Conservation (phyloP, 192 early-diverging fungal species). For the Rhizoclosmatium globosum region DNA sequence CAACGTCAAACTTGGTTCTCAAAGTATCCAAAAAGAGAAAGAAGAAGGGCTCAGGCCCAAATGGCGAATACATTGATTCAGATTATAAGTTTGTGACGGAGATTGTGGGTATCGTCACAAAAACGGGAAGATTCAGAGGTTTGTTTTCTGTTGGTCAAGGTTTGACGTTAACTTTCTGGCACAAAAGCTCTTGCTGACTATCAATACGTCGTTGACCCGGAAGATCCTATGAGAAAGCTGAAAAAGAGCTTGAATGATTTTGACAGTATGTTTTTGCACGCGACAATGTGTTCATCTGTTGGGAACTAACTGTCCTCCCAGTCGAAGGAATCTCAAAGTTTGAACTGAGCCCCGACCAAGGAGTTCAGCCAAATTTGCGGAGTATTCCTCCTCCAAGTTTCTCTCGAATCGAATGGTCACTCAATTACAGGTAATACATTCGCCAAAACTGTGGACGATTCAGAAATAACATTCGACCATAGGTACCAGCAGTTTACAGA, state of each 20-base stretch:
- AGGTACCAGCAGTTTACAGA: slow-evolving; percentile 17
- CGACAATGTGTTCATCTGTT: neutral
- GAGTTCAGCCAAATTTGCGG: slow-evolving; percentile 44
- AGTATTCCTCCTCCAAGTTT: slow-evolving; percentile 69
- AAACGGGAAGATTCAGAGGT: slow-evolving; percentile 74
- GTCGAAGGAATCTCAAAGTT: slow-evolving; percentile 57
- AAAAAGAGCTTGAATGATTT: slow-evolving; percentile 50
- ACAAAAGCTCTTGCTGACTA: slow-evolving; percentile 66
- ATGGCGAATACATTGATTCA: slow-evolving; percentile 21
- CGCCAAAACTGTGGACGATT: neutral
- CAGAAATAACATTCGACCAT: neutral
- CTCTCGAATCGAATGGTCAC: slow-evolving; percentile 58
- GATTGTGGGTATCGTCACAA: slow-evolving; percentile 61
- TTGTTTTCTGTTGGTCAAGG: neutral
- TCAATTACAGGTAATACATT: slow-evolving; percentile 58
- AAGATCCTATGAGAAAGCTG: slow-evolving; percentile 56
- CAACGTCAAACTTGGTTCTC: slow-evolving; percentile 64
- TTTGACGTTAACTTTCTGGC: neutral
- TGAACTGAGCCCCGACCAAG: slow-evolving; percentile 40
- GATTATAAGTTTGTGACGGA: slow-evolving; percentile 47
- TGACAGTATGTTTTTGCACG: slow-evolving; percentile 48
- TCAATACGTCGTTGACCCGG: slow-evolving; percentile 59
- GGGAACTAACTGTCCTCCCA: slow-evolving; percentile 18
- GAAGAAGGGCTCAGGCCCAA: slow-evolving; percentile 18
- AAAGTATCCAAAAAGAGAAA: slow-evolving; percentile 62